phyloP scores from a whole-genome alignment of 2,329 filamentous ascomycete species.

The Stagonosporopsis tanaceti region DNA sequence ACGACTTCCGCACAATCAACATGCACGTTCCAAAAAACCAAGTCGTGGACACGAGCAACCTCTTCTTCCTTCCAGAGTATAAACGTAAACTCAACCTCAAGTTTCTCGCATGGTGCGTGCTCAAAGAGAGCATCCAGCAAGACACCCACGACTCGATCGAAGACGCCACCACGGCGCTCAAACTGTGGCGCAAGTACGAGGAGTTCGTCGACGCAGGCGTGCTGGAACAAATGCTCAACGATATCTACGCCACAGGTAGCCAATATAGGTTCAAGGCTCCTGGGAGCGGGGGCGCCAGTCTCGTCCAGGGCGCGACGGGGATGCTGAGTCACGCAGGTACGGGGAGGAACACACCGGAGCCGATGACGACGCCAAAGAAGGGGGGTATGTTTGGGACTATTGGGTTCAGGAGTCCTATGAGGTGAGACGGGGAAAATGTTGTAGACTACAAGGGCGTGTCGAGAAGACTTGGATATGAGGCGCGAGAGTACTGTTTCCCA shows the following conservation, averaged over 20 bases:
- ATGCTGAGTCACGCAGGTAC: constrained; percentile 7
- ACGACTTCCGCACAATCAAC: constrained; percentile 98
- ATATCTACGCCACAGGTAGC: constrained; percentile 77
- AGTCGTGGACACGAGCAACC: constrained; percentile 91
- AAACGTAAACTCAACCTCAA: constrained; percentile 88
- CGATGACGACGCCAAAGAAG: constrained; percentile 62
- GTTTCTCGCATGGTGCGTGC: constrained; percentile 85
- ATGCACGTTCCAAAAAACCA: constrained; percentile 91
- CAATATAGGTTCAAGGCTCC: constrained; percentile 56
- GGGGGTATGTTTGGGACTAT: constrained; percentile 48
- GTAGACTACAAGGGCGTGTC: background rate
- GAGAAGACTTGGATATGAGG: constrained; percentile 8
- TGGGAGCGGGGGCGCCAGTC: constrained; percentile 30
- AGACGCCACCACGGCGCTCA: constrained; percentile 88
- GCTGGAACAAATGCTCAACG: constrained; percentile 81
- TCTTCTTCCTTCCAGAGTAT: constrained; percentile 84
- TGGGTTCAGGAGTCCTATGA: constrained; percentile 48
- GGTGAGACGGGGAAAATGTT: constrained; percentile 9
- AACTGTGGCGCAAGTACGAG: constrained; percentile 87
- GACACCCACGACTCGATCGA: constrained; percentile 95
- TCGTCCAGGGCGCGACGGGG: constrained; percentile 19
- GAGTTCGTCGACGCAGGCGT: constrained; percentile 89
- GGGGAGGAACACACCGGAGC: constrained; percentile 64
- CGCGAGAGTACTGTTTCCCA: background rate
- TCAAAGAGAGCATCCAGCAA: constrained; percentile 93